Evolutionary conservation across 2,329 filamentous ascomycete genomes (phyloP), one percentile per base, ranked within the genome.

Genomic region (Alternaria sp.): DNA sequence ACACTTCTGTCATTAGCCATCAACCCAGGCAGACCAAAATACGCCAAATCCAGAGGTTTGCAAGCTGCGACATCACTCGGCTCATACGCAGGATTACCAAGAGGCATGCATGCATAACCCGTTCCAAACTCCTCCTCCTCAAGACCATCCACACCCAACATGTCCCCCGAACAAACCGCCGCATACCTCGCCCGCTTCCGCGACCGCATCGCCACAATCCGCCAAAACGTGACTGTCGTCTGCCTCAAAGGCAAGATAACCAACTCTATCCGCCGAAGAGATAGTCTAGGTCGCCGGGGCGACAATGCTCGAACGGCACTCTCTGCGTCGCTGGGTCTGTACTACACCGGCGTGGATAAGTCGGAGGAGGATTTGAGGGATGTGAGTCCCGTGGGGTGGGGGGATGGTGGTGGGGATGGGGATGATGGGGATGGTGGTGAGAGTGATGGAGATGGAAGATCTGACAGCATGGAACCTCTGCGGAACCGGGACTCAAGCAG

Each of bases 141-240:
- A n/a, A n/a, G n/a, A n/a, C n/a, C n/a, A n/a, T n/a, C n/a, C n/a
- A n/a, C n/a, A n/a, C n/a, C n/a, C 49, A 33, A 53, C 49, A 25
- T 63, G 49, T 55, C 56, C 9, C 21, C 50, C 7, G 44, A 60
- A 3, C 57, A 55, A 33, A 37, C 33, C 3, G 5, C 50, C 4
- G 2, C 33, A 5, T 44, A 53, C 20, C n/a, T 60, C 33, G 8
- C 20, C 9, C 23, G 30, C 11, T 23, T 63, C 12, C 26, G 45
- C n/a, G 26, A 63, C n/a, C 57, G 57, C 33, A 47, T 63, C 25
- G 57, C 18, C 6, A 37, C 45, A 2, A 53, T 63, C 45, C 49
- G 50, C 15, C 20, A 45, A 6, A 55, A 55, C 20, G 37, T 46
- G 3, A 43, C 20, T 3, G 28, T 28, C 18, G n/a, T 7, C 3